Conservation (phyloP, 2,329 filamentous ascomycete genomes). For the Fusarium nygamai region DNA sequence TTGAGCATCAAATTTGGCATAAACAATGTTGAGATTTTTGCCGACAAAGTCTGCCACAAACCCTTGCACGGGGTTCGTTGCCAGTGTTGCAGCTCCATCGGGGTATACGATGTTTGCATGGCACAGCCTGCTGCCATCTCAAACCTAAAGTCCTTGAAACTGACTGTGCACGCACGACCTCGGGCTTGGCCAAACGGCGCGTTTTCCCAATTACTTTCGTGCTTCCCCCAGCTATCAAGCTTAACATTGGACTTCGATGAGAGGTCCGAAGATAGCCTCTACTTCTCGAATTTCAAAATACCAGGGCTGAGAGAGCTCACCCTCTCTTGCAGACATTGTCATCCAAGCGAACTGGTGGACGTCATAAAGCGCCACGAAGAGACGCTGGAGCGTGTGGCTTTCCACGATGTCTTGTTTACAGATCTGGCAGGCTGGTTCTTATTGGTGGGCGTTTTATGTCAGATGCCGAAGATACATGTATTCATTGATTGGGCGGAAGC, state of each 20-base stretch:
- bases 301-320: neutral
- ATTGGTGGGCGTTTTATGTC: neutral
- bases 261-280: neutral
- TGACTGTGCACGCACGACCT: neutral
- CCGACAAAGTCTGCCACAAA: neutral
- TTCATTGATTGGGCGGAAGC: neutral
- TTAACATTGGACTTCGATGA: neutral
- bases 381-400: neutral
- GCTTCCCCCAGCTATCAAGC: neutral
- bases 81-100: neutral
- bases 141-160: neutral
- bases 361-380: neutral
- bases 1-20: neutral
- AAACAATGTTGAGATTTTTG: neutral
- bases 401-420: neutral
- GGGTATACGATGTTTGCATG: neutral
- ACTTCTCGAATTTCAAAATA: neutral
- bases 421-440: neutral
- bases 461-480: neutral
- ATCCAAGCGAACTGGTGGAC: neutral
- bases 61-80: neutral
- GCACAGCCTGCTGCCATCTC: neutral
- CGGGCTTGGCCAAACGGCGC: neutral
- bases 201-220: neutral
- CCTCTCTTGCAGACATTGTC: neutral